Percentiles rank a stretch among this genome's conserved stretches.
Conservation (phyloP, 2,329 filamentous ascomycete species). For the Trichoderma koningiopsis region DNA sequence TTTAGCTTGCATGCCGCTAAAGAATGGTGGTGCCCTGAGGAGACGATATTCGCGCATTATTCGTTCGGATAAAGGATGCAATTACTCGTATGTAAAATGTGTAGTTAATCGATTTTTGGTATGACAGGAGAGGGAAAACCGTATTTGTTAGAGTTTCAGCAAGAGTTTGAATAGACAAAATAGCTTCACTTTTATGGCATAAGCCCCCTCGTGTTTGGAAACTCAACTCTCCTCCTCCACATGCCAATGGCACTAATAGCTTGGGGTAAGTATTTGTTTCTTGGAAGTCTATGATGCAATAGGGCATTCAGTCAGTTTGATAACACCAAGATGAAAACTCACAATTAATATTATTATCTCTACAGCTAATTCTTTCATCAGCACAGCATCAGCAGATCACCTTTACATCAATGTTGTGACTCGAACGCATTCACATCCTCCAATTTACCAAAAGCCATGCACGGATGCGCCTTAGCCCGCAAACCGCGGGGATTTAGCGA, state of each 20-base stretch:
- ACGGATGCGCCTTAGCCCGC: background rate
- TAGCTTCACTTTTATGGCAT: background rate
- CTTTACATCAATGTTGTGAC: background rate
- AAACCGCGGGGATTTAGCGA: constrained; percentile 4
- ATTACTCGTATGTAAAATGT: background rate
- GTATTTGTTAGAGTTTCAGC: background rate
- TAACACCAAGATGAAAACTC: too few relatives aligned
- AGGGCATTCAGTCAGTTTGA: background rate
- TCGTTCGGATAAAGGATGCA: background rate
- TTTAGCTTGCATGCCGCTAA: constrained; percentile 1
- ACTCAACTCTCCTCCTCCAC: background rate
- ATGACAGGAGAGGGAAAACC: background rate
- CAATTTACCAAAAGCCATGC: background rate
- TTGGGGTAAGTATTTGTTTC: background rate
- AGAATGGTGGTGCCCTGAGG: background rate
- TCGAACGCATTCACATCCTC: background rate
- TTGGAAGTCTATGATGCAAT: background rate
- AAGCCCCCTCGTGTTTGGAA: background rate
- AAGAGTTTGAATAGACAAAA: background rate
- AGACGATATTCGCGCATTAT: background rate
- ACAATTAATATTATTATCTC: too few relatives aligned
- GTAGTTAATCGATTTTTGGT: background rate
- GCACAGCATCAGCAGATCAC: background rate
- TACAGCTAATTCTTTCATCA: too few relatives aligned
- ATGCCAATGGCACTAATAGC: too few relatives aligned